Percentiles rank a stretch among this genome's conserved stretches.
These are phyloP conservation scores for Cladobotryum protrusum DNA, from an alignment of 2,329 filamentous ascomycete genomes.

Conservation along the genomic window DNA sequence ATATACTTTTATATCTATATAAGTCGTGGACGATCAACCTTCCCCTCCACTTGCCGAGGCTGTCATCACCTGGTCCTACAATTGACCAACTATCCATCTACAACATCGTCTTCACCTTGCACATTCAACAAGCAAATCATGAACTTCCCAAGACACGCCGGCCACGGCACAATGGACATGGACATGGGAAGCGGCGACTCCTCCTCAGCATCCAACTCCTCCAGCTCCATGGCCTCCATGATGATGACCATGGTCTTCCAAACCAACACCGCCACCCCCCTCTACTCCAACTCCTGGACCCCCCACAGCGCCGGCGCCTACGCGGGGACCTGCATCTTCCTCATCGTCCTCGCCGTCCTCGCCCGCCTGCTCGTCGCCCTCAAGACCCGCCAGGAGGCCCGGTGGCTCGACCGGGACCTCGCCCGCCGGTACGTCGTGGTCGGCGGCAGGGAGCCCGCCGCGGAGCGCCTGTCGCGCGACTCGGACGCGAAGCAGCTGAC, in stretches of 20 bases:
- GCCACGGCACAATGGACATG: conserved; percentile 16
- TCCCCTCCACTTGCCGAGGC: too few species aligned
- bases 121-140: not conserved
- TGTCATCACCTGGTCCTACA: too few species aligned
- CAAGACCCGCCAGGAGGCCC: conserved; percentile 56
- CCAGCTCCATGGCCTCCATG: conserved; percentile 13
- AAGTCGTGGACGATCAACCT: too few species aligned
- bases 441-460: conserved; percentile 53
- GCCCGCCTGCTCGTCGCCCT: conserved; percentile 67
- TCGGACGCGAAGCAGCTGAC: conserved; percentile 58
- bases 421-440: conserved; percentile 73
- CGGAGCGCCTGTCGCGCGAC: conserved; percentile 53
- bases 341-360: conserved; percentile 66
- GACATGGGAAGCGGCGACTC: conserved; percentile 11
- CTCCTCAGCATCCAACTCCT: conserved; percentile 8
- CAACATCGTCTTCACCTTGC: not conserved
- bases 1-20: too few species aligned
- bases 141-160: conserved; percentile 17
- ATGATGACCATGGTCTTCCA: conserved; percentile 56
- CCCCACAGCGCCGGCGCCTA: conserved; percentile 65
- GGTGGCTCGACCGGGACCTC: conserved; percentile 66
- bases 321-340: conserved; percentile 86
- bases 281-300: conserved; percentile 64
- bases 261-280: conserved; percentile 40
- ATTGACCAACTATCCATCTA: not conserved